Base-by-base conservation (phyloP, 495 filamentous ascomycete species). In the Neurospora sp. region DNA sequence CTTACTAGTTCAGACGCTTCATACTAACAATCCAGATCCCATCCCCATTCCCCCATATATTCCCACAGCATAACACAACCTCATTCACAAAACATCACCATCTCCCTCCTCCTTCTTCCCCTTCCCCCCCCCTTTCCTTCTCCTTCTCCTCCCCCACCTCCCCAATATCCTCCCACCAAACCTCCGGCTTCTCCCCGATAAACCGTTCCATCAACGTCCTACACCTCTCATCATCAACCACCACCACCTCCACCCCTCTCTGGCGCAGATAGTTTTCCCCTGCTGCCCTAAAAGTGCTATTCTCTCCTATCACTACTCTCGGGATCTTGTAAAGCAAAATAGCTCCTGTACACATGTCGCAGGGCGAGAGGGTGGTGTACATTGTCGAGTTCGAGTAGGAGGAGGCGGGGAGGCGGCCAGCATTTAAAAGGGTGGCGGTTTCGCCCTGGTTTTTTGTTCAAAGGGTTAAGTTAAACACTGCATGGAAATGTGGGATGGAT, bases 281-380 rank as follows among this genome's bases (percentile, higher is more conserved):
- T 53, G 10, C 20, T 27, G 47, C 92, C 92, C 4, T 93, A 76
- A 94, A 94, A 65, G 87, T 95, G 77, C 87, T 86, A 78, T 94
- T 94, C 83, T 97, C 93, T 8, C 93, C 93, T 82, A 96, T 88
- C 41, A 97, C 92, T 3, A 96, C 92, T 3, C 93, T 89, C 70
- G 87, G 85, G 45, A 97, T 88, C 76, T 91, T 91, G 83, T 94
- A 96, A 71, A 94, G 85, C 65, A 96, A 82, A 76, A 91, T 93
- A 4, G 93, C 93, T 35, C 93, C 93, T 16, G 93, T 86, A 70
- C 92, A 95, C 93, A 96, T 96, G 78, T 94, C 90, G 79, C 93
- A 97, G 1, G 92, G 93, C 16, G 93, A 94, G 5, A 96, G 83
- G 2, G 93, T 95, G 9, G 93, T 96, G 81, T 93, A 96, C 90